Evolutionary conservation across 2,329 filamentous ascomycete species (phyloP), one percentile per base, ranked within the genome.

Genomic region (Pseudogymnoascus sp.): DNA sequence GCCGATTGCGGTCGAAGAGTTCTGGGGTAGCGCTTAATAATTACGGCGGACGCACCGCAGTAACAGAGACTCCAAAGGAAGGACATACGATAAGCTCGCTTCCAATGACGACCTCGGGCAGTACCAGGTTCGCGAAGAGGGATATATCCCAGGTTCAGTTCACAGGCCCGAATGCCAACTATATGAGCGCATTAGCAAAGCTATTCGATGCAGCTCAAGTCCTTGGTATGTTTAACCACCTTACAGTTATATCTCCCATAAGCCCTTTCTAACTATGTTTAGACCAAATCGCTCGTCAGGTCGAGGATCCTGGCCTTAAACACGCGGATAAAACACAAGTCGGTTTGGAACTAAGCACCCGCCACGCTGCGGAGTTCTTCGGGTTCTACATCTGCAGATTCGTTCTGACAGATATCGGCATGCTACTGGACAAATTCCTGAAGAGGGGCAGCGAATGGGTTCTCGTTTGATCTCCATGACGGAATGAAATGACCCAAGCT

Each of bases 381-480:
- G 93, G 89, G 14, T 97, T 99, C 76, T 97, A 95, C 74, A 83
- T 99, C 29, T 97, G 93, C 76, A 88, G 95, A 16, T 99, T 99
- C 74, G 92, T 93, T n/a, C 79, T 99, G 66, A 82, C 86, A 3
- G 95, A 99, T 75, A 78, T 99, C 66, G 83, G 86, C 40, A 75
- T 95, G 73, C 81, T 99, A 78, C 80, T 99, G 69, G 95, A 99
- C 75, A 99, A 97, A 75, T 97, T 95, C 72, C 88, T 99, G 74
- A 99, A 99, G 81, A 86, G 93, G 68, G 93, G 93, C 23, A 96
- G 89, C 70, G 93, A 99, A 80, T 99, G 93, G 93, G 92, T 97
- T 62, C 76, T 88, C 51, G 68, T 74, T 10, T 73, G 63, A 73
- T 42, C 29, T n/a, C 21, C 26, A 61, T 26, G 59, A 40, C 34